phyloP scores from a whole-genome alignment of 1,139 yeast species.

The Suhomyces ambrosiae region DNA sequence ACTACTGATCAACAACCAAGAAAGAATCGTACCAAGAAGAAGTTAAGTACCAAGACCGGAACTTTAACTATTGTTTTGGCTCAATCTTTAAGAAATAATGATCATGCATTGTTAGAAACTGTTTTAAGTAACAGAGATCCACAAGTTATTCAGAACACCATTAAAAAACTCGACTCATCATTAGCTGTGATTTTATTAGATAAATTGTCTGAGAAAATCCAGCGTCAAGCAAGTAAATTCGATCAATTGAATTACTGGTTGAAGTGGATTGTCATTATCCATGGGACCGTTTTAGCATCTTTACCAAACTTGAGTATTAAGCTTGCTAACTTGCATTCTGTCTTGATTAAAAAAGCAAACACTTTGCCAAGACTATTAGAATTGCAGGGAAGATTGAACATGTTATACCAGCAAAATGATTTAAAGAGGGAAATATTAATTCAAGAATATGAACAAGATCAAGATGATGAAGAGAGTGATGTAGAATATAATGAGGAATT shows the following conservation, averaged over 20 bases:
- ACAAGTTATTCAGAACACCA: slow-evolving; percentile 68
- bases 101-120: slow-evolving; percentile 71
- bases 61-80: slow-evolving; percentile 67
- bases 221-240: slow-evolving; percentile 64
- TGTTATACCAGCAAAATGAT: slow-evolving; percentile 69
- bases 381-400: slow-evolving; percentile 77
- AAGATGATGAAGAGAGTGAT: slow-evolving; percentile 35
- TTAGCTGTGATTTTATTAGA: slow-evolving; percentile 78
- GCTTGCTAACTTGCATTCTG: slow-evolving; percentile 75
- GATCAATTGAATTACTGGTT: slow-evolving; percentile 85
- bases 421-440: slow-evolving; percentile 59
- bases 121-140: slow-evolving; percentile 80
- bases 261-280: slow-evolving; percentile 88
- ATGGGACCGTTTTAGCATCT: slow-evolving; percentile 76
- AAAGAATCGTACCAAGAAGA: slow-evolving; percentile 26
- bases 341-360: slow-evolving; percentile 71
- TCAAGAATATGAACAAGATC: slow-evolving; percentile 23
- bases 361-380: slow-evolving; percentile 79
- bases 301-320: slow-evolving; percentile 70
- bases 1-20: slow-evolving; percentile 29
- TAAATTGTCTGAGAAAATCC: slow-evolving; percentile 79
- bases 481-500: slow-evolving; percentile 46
- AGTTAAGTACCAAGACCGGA: slow-evolving; percentile 50
- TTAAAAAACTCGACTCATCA: slow-evolving; percentile 67
- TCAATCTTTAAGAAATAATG: slow-evolving; percentile 73